A percentile compares a stretch with the other conserved stretches of the same genome.
Evolutionary conservation across 1,284 basidiomycete species (phyloP).

Genomic region (Entoloma clypeatum): DNA sequence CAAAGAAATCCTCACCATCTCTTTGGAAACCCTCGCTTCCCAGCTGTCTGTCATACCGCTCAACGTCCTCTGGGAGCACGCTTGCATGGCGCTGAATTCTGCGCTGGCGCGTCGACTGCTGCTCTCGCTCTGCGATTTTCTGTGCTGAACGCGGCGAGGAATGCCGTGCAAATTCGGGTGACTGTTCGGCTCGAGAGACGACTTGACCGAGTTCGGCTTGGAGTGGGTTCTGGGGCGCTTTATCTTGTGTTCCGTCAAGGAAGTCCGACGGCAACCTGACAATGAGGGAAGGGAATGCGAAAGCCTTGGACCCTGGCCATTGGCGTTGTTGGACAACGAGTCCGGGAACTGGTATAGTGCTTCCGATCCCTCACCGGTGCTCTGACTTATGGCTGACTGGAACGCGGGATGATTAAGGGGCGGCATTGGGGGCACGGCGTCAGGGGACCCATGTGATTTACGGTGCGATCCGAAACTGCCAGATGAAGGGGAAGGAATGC

Average conservation of each 20-base stretch:
- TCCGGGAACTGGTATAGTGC: not conserved
- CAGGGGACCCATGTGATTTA: constrained; percentile 23
- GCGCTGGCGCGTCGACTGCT: constrained; percentile 36
- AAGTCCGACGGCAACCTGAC: constrained; percentile 5
- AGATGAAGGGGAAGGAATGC: constrained; percentile 28
- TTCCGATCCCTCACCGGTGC: constrained; percentile 2
- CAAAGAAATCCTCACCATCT: constrained; percentile 34
- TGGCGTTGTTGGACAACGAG: constrained; percentile 7
- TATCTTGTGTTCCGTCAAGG: constrained; percentile 6
- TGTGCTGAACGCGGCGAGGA: constrained; percentile 13
- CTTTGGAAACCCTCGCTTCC: constrained; percentile 37
- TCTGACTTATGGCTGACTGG: constrained; percentile 20
- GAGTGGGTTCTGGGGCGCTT: constrained; percentile 17
- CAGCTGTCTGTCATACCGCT: constrained; percentile 26
- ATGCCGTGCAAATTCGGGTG: constrained; percentile 12
- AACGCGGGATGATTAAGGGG: constrained; percentile 50
- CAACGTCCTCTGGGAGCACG: constrained; percentile 23
- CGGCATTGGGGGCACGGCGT: constrained; percentile 45
- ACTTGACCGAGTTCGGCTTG: constrained; percentile 9
- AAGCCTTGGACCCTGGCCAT: constrained; percentile 15
- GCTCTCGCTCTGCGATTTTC: constrained; percentile 27
- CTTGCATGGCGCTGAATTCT: constrained; percentile 34
- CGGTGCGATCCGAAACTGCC: constrained; percentile 20
- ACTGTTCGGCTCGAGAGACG: constrained; percentile 12
- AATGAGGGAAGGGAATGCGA: constrained; percentile 29